Evolutionary conservation across 208 protist genomes (phyloP), one percentile per base, ranked within the genome.

Genomic region (Acanthamoeba royreba): DNA sequence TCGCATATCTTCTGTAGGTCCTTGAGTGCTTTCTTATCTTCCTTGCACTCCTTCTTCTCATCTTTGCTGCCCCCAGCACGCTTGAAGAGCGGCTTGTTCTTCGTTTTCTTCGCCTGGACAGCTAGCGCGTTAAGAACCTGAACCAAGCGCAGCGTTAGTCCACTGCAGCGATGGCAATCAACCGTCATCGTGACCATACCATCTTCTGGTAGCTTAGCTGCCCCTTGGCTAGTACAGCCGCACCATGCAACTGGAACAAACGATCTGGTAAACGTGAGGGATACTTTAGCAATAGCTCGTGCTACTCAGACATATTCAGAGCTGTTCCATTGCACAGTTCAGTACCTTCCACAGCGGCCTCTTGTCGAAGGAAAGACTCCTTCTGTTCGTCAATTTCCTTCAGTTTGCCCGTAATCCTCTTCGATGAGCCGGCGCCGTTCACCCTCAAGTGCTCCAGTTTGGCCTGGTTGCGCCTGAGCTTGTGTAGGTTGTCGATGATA

Each of bases 11-110:
- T 81, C 40, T 49, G 69, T 22, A 81, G 49, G 40, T 43, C 69
- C 40, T 81, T 81, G 40, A 81, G 33, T 25, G 22, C 25, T 28
- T 81, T 81, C 38, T 47, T 43, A 28, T 81, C 69, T 42, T 81
- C 69, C 69, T 81, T 81, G 69, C 25, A 13, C 22, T 81, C 69
- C 69, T 81, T 81, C 69, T 81, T 81, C 69, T 81, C 69, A 42
- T 81, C 69, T 42, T 81, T 81, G 69, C 69, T 11, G 69, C 25
- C 40, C 17, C 49, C 49, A 42, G 8, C 40, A 4, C 69, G 69
- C 19, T 42, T 15, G 42, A 81, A 47, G 40, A 81, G 40, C 22
- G 69, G 69, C 40, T 88, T 88, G 47, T 88, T 88, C 79, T 88
- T 88, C 46, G 11, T 31, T 47, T 88, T 88, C 79, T 88, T 88